Conservation (phyloP, 768 basidiomycete species). For the Mycena chlorophos region DNA sequence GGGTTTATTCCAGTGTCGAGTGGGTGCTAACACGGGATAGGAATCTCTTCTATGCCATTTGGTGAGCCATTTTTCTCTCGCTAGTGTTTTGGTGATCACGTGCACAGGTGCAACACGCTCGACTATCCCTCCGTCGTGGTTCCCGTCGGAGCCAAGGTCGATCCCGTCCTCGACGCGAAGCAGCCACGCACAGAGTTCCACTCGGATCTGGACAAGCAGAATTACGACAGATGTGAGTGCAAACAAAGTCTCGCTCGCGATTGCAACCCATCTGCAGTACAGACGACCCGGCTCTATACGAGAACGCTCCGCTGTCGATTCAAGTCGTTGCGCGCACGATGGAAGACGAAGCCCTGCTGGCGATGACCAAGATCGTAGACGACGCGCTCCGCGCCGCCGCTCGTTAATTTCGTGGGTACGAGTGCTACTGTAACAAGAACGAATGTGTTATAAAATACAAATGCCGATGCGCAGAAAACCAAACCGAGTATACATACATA, state of each 20-base stretch:
- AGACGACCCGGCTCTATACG: conserved; percentile 61
- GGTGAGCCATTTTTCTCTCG: conserved; percentile 4
- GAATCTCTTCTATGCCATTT: conserved; percentile 6
- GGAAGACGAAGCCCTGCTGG: conserved; percentile 76
- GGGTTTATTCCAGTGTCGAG: background rate
- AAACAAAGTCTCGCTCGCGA: background rate
- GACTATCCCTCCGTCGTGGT: conserved; percentile 65
- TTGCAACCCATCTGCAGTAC: background rate
- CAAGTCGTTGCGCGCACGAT: conserved; percentile 69
- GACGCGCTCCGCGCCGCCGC: conserved; percentile 43
- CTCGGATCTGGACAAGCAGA: conserved; percentile 23
- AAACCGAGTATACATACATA: conserved; percentile 4
- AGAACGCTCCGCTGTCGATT: conserved; percentile 59
- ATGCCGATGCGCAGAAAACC: conserved; percentile 8
- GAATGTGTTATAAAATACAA: conserved; percentile 21
- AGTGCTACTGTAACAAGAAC: background rate
- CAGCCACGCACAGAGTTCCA: conserved; percentile 48
- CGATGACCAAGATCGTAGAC: conserved; percentile 67
- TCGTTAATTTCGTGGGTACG: conserved; percentile 1
- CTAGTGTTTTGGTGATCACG: too few relatives aligned
- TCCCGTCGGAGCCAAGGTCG: conserved; percentile 59
- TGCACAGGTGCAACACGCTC: conserved; percentile 65
- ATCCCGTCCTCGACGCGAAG: conserved; percentile 52
- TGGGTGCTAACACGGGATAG: conserved; percentile 1
- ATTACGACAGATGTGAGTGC: background rate